phyloP scores from a whole-genome alignment of 495 filamentous ascomycete species.

The Pyrenula aspistea region DNA sequence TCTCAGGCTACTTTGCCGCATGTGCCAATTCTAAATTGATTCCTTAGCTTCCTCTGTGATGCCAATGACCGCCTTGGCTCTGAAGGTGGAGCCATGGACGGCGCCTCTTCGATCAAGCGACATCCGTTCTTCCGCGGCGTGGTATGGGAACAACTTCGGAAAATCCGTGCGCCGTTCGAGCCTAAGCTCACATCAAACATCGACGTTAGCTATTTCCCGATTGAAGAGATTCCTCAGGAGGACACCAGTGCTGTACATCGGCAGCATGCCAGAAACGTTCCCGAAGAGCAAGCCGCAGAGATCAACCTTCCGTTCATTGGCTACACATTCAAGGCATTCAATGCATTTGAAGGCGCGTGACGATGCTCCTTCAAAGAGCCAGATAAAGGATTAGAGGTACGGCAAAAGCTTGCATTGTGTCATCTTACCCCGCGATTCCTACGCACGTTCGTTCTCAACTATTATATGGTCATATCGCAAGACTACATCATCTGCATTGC shows the following conservation, averaged over 20 bases:
- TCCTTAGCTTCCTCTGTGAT: slow-evolving; percentile 79
- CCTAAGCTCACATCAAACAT: slow-evolving; percentile 82
- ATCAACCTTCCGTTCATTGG: slow-evolving; percentile 95
- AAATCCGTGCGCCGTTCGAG: slow-evolving; percentile 91
- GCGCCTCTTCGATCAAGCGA: slow-evolving; percentile 77
- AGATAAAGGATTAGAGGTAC: no score
- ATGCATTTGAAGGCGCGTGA: slow-evolving; percentile 47
- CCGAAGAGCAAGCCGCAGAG: slow-evolving; percentile 59
- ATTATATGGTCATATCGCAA: no score
- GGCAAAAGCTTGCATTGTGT: no score
- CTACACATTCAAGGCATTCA: slow-evolving; percentile 98
- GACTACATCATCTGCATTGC: no score
- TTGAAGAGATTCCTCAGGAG: slow-evolving; percentile 90
- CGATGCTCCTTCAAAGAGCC: not conserved
- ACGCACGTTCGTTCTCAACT: no score
- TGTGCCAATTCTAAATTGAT: slow-evolving; percentile 8
- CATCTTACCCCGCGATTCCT: no score
- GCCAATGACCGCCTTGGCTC: slow-evolving; percentile 69
- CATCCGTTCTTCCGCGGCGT: slow-evolving; percentile 96
- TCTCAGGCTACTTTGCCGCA: not conserved
- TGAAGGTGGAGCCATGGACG: slow-evolving; percentile 56
- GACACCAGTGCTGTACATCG: slow-evolving; percentile 63
- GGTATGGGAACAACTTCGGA: slow-evolving; percentile 79
- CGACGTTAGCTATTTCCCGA: slow-evolving; percentile 98
- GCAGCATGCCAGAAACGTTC: slow-evolving; percentile 50